A percentile compares a stretch with the other conserved stretches of the same genome.
These are phyloP conservation scores for Fraxinus sp. DNA, from an alignment of 305 asterid species.

Conservation along the genomic window DNA sequence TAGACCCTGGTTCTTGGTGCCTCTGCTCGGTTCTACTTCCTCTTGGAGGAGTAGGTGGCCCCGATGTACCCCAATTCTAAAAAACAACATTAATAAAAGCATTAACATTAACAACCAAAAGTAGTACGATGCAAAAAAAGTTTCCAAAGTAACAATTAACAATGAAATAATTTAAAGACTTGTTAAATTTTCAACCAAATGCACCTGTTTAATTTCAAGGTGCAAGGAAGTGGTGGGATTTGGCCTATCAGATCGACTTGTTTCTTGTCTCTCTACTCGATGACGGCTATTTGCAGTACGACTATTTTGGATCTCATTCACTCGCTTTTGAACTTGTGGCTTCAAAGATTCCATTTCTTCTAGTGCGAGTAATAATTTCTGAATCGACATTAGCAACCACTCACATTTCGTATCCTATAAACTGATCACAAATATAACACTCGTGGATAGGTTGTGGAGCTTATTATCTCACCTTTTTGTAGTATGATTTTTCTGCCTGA, in stretches of 20 bases:
- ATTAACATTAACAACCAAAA: not conserved
- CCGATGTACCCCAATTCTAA: not conserved
- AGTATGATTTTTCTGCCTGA: slow-evolving; percentile 2
- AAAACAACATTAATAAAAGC: slow-evolving; percentile 1
- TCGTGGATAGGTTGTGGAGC: not conserved
- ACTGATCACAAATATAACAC: not conserved
- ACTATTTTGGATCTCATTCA: not conserved
- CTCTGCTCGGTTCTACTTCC: slow-evolving; percentile 22
- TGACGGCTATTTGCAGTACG: not conserved
- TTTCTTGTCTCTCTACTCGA: not conserved
- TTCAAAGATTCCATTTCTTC: slow-evolving; percentile 3
- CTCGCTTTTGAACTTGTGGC: not conserved
- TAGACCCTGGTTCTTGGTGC: slow-evolving; percentile 31
- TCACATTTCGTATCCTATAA: not conserved
- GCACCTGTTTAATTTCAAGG: not conserved
- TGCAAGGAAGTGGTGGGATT: not conserved
- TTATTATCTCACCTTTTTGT: slow-evolving; percentile 16
- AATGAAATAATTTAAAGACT: not conserved
- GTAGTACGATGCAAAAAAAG: not conserved
- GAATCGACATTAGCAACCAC: not conserved
- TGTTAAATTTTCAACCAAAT: not conserved
- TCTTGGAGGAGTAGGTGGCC: slow-evolving; percentile 31
- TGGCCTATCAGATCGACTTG: not conserved
- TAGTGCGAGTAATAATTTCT: slow-evolving; percentile 8
- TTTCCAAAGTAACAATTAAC: not conserved